Conservation (phyloP, 2,329 filamentous ascomycete species). For the Verticillium nubilum region DNA sequence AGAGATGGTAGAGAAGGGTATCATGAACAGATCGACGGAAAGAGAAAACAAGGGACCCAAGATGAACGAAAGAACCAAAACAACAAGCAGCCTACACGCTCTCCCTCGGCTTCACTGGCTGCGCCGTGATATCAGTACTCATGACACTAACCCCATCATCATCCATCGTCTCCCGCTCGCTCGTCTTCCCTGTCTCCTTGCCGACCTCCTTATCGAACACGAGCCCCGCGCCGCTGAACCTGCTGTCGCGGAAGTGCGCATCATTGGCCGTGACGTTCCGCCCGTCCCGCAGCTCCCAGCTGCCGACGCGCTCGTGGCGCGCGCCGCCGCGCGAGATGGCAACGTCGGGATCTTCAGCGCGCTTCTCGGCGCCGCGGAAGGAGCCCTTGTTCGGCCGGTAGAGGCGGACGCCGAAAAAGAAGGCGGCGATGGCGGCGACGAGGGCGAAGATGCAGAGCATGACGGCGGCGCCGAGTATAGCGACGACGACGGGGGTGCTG, state of each 20-base stretch:
- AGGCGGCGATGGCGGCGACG: constrained; percentile 22
- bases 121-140: constrained; percentile 12
- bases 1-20: constrained; percentile 7
- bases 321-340: constrained; percentile 30
- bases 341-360: constrained; percentile 36
- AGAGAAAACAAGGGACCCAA: background rate
- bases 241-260: constrained; percentile 5
- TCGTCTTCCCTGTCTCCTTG: constrained; percentile 8
- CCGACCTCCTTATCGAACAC: constrained; percentile 19
- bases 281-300: constrained; percentile 39
- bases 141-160: constrained; percentile 30
- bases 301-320: constrained; percentile 39
- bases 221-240: constrained; percentile 9
- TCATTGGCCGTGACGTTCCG: background rate
- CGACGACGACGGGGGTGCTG: constrained; percentile 31
- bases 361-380: constrained; percentile 41
- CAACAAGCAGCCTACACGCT: constrained; percentile 21
- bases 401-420: constrained; percentile 18
- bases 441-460: constrained; percentile 16
- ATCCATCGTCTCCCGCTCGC: constrained; percentile 18
- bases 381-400: constrained; percentile 20
- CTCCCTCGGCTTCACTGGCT: constrained; percentile 32
- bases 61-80: background rate
- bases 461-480: constrained; percentile 39
- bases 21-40: constrained; percentile 6